Evolutionary conservation across 2,329 filamentous ascomycete genomes (phyloP), one percentile per base, ranked within the genome.

Genomic region (Ophiognomonia clavigignenti-juglandacearum): DNA sequence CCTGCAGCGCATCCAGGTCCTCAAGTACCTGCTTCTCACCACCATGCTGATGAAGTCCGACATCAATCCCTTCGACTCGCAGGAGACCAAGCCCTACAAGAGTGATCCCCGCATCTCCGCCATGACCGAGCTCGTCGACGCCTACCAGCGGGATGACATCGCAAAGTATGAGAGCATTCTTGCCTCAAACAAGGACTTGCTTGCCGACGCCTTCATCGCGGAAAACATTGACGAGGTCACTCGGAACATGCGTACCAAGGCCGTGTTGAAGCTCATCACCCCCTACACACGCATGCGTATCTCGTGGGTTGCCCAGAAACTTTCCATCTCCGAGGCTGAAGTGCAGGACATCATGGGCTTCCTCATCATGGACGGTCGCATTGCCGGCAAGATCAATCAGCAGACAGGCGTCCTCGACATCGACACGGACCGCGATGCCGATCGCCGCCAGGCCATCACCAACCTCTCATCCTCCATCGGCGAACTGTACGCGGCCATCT

Each of bases 141-240:
- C 93, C 10, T 98, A 96, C 66, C 93, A 97, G 69, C 82, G 87
- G 48, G 92, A 97, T 60, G 92, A 97, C 62, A 92, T 98, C 56
- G 86, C 92, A 63, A 77, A 80, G 56, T 98, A 98, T 67, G 89
- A 96, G 67, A 83, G 80, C 45, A 90, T 96, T 31, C 74, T 98
- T 47, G 83, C 88, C 59, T 83, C 83, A 60, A 95, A 96, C 70
- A 85, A 84, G 59, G 93, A 96, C 61, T 83, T 98, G 22, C 75
- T 97, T 32, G 82, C 85, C 11, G 93, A 98, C 64, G 84, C 88
- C 0, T 98, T 97, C 70, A 98, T 98, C 58, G 92, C 92, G 23
- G 93, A 97, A 69, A 97, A 98, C 64, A 98, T 98, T 57, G 93
- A 97, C 66, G 93, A 98, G 69, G 92, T 98, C 48, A 98, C 92